Conservation (phyloP, 768 basidiomycete species). For the Daedaleopsis nitida region DNA sequence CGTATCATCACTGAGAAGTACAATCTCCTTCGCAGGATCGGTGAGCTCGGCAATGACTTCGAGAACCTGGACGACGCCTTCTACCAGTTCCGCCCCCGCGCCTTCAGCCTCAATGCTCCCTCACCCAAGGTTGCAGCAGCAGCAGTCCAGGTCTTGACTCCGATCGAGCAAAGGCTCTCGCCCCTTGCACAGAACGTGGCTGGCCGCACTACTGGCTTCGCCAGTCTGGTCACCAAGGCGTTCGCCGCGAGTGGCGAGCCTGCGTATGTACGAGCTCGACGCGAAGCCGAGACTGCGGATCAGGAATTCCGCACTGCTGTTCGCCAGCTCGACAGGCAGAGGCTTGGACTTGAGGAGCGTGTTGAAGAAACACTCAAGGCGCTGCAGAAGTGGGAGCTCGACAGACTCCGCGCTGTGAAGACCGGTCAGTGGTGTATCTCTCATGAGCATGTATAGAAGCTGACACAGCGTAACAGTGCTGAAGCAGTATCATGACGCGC, state of each 20-base stretch:
- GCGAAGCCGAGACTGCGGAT: slow-evolving; percentile 83
- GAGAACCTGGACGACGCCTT: slow-evolving; percentile 78
- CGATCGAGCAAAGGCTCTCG: slow-evolving; percentile 36
- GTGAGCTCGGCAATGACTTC: slow-evolving; percentile 82
- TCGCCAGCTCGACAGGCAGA: slow-evolving; percentile 80
- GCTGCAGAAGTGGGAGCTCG: slow-evolving; percentile 84
- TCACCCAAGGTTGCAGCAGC: slow-evolving; percentile 16
- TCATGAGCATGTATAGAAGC: neutral
- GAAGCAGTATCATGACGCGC: slow-evolving; percentile 83
- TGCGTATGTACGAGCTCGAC: slow-evolving; percentile 64
- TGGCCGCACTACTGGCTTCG: slow-evolving; percentile 69
- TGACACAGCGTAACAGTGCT: slow-evolving; percentile 50
- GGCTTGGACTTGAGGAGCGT: slow-evolving; percentile 83
- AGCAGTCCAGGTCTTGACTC: slow-evolving; percentile 25
- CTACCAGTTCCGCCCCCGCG: slow-evolving; percentile 81
- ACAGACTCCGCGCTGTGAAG: slow-evolving; percentile 82
- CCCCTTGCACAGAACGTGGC: slow-evolving; percentile 57
- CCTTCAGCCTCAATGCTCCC: slow-evolving; percentile 57
- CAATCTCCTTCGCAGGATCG: slow-evolving; percentile 67
- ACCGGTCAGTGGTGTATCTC: slow-evolving; percentile 51
- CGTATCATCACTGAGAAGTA: slow-evolving; percentile 54
- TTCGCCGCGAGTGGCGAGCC: slow-evolving; percentile 62
- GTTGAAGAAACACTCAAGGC: slow-evolving; percentile 81
- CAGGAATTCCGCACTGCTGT: slow-evolving; percentile 76
- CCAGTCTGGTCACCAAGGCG: slow-evolving; percentile 74